These are phyloP conservation scores for Plasmodium knowlesi DNA, from an alignment of 169 alveolate species.

Conservation along the genomic window DNA sequence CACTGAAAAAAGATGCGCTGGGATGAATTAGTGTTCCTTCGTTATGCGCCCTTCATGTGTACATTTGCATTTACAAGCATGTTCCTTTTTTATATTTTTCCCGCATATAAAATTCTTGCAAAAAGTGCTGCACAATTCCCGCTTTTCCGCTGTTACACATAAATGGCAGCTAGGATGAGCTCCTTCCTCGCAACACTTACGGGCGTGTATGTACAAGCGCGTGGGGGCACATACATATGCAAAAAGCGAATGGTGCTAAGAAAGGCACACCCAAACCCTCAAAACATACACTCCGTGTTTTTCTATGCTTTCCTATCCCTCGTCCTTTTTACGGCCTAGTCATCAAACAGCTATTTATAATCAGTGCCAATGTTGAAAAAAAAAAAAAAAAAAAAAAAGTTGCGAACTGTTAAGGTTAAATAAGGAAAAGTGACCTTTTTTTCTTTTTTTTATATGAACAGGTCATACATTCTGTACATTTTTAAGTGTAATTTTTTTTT, in stretches of 20 bases:
- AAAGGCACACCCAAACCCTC: neutral
- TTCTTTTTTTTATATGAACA: constrained; percentile 21
- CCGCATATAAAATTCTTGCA: neutral
- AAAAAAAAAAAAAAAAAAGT: neutral
- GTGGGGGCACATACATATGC: neutral
- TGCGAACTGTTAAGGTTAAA: constrained; percentile 17
- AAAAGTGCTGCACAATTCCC: neutral
- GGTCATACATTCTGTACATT: neutral
- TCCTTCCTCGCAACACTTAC: neutral
- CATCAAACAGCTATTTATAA: neutral
- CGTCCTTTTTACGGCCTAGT: neutral
- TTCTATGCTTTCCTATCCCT: neutral
- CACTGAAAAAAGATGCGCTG: neutral
- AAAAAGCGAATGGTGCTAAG: neutral
- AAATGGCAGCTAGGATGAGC: neutral
- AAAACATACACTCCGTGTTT: neutral
- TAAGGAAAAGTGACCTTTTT: neutral
- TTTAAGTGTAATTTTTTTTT: neutral
- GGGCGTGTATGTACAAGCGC: neutral
- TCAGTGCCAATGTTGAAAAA: neutral
- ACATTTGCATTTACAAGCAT: neutral
- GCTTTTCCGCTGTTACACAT: neutral
- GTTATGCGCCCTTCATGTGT: neutral
- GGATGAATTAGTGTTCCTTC: neutral
- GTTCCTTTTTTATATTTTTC: neutral